Base-by-base conservation (phyloP, 148 eudicot genomes). In the Camellia sinensis region DNA sequence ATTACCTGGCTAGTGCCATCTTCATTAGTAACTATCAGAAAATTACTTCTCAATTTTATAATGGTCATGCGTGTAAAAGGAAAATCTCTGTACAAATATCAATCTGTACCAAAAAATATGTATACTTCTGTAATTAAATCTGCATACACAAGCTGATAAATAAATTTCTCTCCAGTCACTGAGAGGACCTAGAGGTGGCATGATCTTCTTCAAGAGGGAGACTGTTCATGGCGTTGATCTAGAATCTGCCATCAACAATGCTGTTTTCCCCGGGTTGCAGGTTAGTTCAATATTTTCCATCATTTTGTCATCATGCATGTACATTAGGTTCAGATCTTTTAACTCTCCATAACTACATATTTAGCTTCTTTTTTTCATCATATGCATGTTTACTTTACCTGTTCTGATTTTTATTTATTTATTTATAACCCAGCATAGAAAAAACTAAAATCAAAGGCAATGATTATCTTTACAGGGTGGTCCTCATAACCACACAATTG, bases 161-260 rank as follows among this genome's bases (percentile, higher is more conserved):
- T 41, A 13, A 19, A 18, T 76, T 63, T 79, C 41, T 80, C 43
- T 75, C 7, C 85, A 94, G 98, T 92, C 98, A 44, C 80, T 94
- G 74, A 89, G 98, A 83, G 98, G 98, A 53, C 98, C 98, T 37
- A 91, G 98, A 89, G 98, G 97, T 43, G 98, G 98, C 71, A 94
- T 94, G 98, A 94, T 94, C 45, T 94, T 94, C 85, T 94, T 87
- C 91, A 91, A 85, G 89, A 89, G 88, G 85, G 97, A 89, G 19
- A 87, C 91, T 15, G 85, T 94, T 71, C 78, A 92, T 74, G 98
- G 95, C 56, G 90, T 94, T 83, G 95, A 92, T 82, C 69, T 94
- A 76, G 97, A 94, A 88, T 73, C 97, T 76, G 88, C 97, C 79
- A 91, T 94, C 52, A 94, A 94, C 83, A 92, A 90, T 87, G 97